These are phyloP conservation scores for Rhododendron henanense DNA, from an alignment of 148 eudicot species.

Conservation along the genomic window DNA sequence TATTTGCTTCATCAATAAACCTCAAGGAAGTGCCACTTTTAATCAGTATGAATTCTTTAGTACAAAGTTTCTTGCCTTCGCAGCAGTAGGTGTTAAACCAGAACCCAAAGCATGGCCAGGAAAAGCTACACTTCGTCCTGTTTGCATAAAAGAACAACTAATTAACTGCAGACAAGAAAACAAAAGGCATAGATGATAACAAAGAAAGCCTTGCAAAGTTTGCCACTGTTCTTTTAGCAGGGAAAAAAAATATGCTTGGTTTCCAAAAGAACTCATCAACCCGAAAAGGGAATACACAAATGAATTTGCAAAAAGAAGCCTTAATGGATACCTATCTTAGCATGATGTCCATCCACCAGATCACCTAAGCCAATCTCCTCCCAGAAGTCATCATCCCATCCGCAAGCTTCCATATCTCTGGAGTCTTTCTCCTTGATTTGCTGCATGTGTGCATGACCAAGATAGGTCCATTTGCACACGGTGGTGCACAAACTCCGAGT, in stretches of 20 bases:
- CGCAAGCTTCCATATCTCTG: conserved; percentile 91
- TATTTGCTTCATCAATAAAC: conserved; percentile 20
- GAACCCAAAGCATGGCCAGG: conserved; percentile 98
- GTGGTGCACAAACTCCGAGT: conserved; percentile 95
- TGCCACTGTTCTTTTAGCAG: neutral
- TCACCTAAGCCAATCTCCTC: conserved; percentile 98
- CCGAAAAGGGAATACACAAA: neutral
- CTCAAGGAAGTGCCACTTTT: conserved; percentile 31
- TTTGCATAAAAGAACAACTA: conserved; percentile 7
- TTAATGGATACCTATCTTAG: conserved; percentile 69
- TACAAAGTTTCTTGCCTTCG: conserved; percentile 72
- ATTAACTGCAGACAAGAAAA: conserved; percentile 4
- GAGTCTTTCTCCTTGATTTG: conserved; percentile 56
- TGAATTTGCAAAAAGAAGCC: neutral
- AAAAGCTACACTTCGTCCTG: conserved; percentile 98
- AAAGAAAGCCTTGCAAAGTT: neutral
- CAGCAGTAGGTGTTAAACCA: conserved; percentile 83
- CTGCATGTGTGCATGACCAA: conserved; percentile 98
- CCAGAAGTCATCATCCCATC: conserved; percentile 99
- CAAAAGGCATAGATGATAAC: neutral
- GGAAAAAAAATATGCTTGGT: neutral
- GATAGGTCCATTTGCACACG: conserved; percentile 99
- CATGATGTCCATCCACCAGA: conserved; percentile 95
- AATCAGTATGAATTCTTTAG: conserved; percentile 33
- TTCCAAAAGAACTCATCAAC: neutral